Base-by-base conservation (phyloP, 2,329 filamentous ascomycete species). In the Alternaria gansuensis region DNA sequence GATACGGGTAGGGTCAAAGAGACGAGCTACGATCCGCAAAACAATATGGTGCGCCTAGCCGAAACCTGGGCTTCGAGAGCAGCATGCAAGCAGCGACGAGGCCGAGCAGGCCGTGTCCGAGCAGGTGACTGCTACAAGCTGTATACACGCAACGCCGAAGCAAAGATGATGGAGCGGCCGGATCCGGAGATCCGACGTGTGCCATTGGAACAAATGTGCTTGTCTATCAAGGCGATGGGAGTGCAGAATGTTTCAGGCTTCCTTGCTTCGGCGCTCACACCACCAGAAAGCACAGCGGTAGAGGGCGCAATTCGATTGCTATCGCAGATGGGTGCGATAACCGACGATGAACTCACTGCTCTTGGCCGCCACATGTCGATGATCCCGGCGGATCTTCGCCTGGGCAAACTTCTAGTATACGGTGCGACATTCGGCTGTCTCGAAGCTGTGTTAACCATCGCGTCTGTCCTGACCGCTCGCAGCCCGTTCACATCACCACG, bases 1-100 rank as follows among this genome's bases (percentile, higher is more conserved):
- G 95, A 99, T 75, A 95, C 90, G 10, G 95, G 95, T 28, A 89
- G 92, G 52, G 95, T 99, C 59, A 99, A 99, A 74, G 94, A 99
- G 78, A 99, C 93, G 0, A 94, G 91, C 74, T 98, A 93, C 70
- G 95, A 98, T 75, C 87, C 92, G 0, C 86, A 90, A 63, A 96
- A 90, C 75, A 97, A 97, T 74, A 97, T 98, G 88, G 90, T 96
- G 41, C 93, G 92, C 70, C 86, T 99, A 1, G 90, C 94, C 67
- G 95, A 99, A 80, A 93, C 92, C 0, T 99, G 93, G 93, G 95
- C 93, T 0, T 98, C 94, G 1, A 87, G 88, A 39, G 94, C 95
- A 8, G 94, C 95, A 4, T 97, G 93, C 76, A 97, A 97, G 78
- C 95, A 99, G 76, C 88, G 95, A 36, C 88, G 93, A 54, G 95